Percentiles rank a stretch among this genome's conserved stretches.
Evolutionary conservation across 1,139 yeast genomes (phyloP).

Genomic region (Kodamaea sp.): DNA sequence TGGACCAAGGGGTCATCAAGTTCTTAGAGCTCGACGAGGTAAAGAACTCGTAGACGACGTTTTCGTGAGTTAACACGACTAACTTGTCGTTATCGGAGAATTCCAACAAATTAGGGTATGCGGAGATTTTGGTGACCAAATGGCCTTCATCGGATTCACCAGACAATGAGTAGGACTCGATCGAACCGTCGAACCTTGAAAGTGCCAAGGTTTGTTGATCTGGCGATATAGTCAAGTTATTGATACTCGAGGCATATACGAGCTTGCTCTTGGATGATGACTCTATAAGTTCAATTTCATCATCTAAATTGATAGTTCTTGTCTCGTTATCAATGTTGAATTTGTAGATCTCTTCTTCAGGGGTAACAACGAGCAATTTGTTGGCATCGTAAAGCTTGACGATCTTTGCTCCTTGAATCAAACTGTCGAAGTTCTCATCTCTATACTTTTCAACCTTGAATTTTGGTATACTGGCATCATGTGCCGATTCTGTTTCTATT

Average conservation of each 20-base stretch:
- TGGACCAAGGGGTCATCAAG: constrained; percentile 77
- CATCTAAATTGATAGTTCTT: constrained; percentile 31
- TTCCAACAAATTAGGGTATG: constrained; percentile 62
- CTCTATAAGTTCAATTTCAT: constrained; percentile 43
- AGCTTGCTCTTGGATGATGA: constrained; percentile 22
- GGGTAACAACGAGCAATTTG: constrained; percentile 57
- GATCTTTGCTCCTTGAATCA: constrained; percentile 57
- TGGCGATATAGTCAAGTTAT: constrained; percentile 49
- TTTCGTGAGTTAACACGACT: constrained; percentile 71
- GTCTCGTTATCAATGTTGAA: constrained; percentile 40
- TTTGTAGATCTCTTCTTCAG: constrained; percentile 63
- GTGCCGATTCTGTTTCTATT: constrained; percentile 21
- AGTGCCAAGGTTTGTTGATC: constrained; percentile 50
- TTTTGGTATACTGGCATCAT: constrained; percentile 42
- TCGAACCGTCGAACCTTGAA: constrained; percentile 64
- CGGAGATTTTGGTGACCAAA: constrained; percentile 52
- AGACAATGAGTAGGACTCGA: constrained; percentile 50
- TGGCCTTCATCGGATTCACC: constrained; percentile 14
- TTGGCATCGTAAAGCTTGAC: constrained; percentile 46
- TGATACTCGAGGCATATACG: constrained; percentile 46
- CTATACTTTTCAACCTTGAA: constrained; percentile 54
- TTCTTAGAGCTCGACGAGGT: constrained; percentile 20
- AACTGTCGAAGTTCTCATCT: constrained; percentile 47
- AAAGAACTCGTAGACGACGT: constrained; percentile 68
- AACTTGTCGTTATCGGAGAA: constrained; percentile 56